phyloP scores from a whole-genome alignment of 2,329 filamentous ascomycete species.

The Ramularia collo-cygni region DNA sequence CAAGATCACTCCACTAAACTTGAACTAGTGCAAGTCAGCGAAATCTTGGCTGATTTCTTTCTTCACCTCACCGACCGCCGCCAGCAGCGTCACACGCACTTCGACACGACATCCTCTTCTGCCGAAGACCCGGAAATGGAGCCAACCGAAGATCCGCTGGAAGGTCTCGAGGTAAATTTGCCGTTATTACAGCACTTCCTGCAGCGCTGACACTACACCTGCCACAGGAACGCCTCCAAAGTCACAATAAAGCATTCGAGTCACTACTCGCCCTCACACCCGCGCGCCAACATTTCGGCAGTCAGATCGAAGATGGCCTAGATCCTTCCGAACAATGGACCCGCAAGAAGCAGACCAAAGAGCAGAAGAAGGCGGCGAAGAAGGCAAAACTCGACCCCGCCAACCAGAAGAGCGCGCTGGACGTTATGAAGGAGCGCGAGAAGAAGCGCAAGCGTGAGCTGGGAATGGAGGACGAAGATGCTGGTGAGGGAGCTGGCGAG shows the following conservation, averaged over 20 bases:
- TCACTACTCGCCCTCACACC: conserved; percentile 81
- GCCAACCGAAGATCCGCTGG: conserved; percentile 14
- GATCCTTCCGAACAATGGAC: conserved; percentile 87
- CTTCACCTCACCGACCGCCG: not conserved
- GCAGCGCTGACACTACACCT: conserved; percentile 3
- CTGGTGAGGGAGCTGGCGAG: conserved; percentile 31
- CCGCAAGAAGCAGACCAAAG: conserved; percentile 91
- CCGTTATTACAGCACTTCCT: not conserved
- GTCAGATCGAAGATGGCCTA: conserved; percentile 48
- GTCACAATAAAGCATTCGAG: conserved; percentile 70
- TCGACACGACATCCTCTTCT: not conserved
- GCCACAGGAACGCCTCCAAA: conserved; percentile 47
- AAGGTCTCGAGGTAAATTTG: conserved; percentile 15
- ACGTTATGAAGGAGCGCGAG: conserved; percentile 81
- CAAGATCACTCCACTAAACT: too few species aligned
- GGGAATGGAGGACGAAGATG: conserved; percentile 43
- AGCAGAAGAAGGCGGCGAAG: conserved; percentile 74
- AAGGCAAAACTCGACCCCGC: conserved; percentile 87
- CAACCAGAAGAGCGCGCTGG: conserved; percentile 83
- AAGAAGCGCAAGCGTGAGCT: conserved; percentile 67
- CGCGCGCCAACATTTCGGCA: conserved; percentile 74
- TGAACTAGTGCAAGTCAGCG: too few species aligned
- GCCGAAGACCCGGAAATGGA: not conserved
- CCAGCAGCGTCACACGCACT: not conserved
- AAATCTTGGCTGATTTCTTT: conserved; percentile 1